phyloP scores from a whole-genome alignment of 345 rosid species.

The Clausena lansium region DNA sequence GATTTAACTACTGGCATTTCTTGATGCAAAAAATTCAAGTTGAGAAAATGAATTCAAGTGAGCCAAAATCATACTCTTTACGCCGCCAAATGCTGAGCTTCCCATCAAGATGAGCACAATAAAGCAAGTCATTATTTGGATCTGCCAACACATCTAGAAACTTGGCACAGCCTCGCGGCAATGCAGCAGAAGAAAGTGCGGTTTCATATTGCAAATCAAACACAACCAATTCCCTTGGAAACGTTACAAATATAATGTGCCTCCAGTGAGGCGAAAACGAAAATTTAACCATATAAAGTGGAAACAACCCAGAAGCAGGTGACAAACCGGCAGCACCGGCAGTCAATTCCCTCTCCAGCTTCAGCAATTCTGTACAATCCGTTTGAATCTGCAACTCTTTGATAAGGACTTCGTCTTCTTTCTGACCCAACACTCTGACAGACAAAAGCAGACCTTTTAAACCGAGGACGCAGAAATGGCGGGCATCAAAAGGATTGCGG shows the following conservation, averaged over 20 bases:
- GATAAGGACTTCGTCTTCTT: constrained; percentile 61
- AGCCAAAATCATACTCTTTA: constrained; percentile 57
- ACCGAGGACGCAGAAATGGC: constrained; percentile 77
- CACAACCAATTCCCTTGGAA: constrained; percentile 86
- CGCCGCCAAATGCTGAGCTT: constrained; percentile 90
- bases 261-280: constrained; percentile 84
- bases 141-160: constrained; percentile 87
- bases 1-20: neutral
- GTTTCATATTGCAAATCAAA: constrained; percentile 88
- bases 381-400: constrained; percentile 59
- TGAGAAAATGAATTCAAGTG: neutral
- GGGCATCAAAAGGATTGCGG: constrained; percentile 84
- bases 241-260: constrained; percentile 70
- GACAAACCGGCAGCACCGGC: constrained; percentile 37
- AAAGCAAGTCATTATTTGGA: constrained; percentile 72
- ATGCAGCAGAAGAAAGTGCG: constrained; percentile 46
- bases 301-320: constrained; percentile 78
- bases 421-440: constrained; percentile 65
- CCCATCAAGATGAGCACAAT: constrained; percentile 90
- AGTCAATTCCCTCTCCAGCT: constrained; percentile 63
- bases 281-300: constrained; percentile 60
- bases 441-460: constrained; percentile 76
- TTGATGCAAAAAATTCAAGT: neutral
- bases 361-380: constrained; percentile 58
- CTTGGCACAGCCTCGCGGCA: constrained; percentile 88